A percentile compares a stretch with the other conserved stretches of the same genome.
These are phyloP conservation scores for Solanum arcanum DNA, from an alignment of 257 asterid genomes.

Conservation along the genomic window DNA sequence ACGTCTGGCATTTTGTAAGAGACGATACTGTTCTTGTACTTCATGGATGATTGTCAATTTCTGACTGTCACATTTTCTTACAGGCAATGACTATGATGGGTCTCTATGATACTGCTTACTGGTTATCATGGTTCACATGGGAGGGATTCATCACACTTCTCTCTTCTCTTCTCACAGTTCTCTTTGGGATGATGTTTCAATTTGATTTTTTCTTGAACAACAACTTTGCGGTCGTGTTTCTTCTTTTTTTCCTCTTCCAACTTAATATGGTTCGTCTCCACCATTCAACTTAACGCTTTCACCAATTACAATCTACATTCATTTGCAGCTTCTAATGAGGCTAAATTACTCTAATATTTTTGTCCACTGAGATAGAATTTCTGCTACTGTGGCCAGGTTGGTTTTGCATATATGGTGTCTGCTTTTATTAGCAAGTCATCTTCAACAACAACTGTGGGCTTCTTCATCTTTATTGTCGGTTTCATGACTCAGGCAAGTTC, in stretches of 20 bases:
- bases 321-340: neutral
- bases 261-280: slow-evolving; percentile 61
- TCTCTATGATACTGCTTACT: slow-evolving; percentile 86
- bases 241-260: slow-evolving; percentile 78
- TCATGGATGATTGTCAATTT: neutral
- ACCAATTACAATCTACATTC: neutral
- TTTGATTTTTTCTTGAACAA: slow-evolving; percentile 78
- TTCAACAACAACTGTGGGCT: slow-evolving; percentile 70
- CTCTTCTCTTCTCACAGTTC: slow-evolving; percentile 66
- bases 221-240: slow-evolving; percentile 58
- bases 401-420: slow-evolving; percentile 72
- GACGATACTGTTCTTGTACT: neutral
- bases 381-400: slow-evolving; percentile 36
- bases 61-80: slow-evolving; percentile 2
- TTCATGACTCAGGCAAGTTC: slow-evolving; percentile 67
- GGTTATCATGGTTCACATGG: slow-evolving; percentile 95
- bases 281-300: neutral
- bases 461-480: slow-evolving; percentile 59
- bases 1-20: slow-evolving; percentile 8
- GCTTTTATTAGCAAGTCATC: slow-evolving; percentile 71
- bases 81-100: slow-evolving; percentile 98
- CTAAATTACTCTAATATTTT: neutral
- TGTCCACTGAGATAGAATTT: neutral
- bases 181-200: slow-evolving; percentile 93
- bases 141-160: slow-evolving; percentile 58